Evolutionary conservation across 202 grass and related monocot genomes (phyloP).

Genomic region (Panicum virgatum): DNA sequence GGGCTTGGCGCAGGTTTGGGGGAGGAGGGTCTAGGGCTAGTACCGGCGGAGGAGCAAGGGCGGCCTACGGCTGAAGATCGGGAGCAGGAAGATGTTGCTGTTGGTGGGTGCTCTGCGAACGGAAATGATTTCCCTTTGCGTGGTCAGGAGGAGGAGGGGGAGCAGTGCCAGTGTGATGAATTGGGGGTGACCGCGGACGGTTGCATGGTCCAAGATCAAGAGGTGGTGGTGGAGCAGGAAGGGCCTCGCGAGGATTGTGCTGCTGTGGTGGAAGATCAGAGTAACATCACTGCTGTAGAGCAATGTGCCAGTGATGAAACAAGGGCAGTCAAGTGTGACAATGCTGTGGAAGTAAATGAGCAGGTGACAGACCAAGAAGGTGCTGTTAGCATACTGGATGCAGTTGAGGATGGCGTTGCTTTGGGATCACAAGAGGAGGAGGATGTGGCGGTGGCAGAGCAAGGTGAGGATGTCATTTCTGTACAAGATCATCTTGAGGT

Average conservation of each 20-base stretch:
- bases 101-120: neutral
- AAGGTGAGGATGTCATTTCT: neutral
- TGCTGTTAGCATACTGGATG: neutral
- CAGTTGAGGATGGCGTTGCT: neutral
- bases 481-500: neutral
- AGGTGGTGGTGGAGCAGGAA: conserved; percentile 10
- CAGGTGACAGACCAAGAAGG: neutral
- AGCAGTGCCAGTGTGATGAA: neutral
- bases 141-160: conserved; percentile 10
- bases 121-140: neutral
- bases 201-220: neutral
- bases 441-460: neutral
- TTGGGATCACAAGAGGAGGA: neutral
- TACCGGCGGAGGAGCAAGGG: conserved; percentile 10
- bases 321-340: neutral
- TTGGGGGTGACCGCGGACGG: neutral
- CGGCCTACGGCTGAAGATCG: neutral
- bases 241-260: neutral
- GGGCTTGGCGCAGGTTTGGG: neutral
- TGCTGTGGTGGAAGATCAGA: conserved; percentile 18
- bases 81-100: neutral
- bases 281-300: neutral
- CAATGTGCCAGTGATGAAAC: neutral
- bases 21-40: neutral
- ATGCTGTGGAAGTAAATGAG: neutral